A percentile compares a stretch with the other conserved stretches of the same genome.
Conservation (phyloP, 305 asterid genomes). For the Fraxinus ornus region DNA sequence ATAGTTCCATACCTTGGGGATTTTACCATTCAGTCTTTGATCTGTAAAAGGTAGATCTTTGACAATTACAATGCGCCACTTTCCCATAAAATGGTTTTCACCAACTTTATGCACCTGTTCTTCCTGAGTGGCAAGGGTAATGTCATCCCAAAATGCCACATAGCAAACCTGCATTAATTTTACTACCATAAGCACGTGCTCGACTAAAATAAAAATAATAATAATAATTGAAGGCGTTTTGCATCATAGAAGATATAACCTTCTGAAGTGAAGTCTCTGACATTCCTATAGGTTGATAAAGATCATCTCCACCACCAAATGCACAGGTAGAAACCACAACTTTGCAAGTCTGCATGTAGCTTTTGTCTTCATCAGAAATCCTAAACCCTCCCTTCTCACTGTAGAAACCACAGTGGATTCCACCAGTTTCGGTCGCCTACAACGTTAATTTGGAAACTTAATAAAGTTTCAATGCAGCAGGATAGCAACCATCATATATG, state of each 20-base stretch:
- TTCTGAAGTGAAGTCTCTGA: slow-evolving; percentile 70
- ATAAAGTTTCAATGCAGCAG: neutral
- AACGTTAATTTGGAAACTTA: slow-evolving; percentile 11
- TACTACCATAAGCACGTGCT: slow-evolving; percentile 15
- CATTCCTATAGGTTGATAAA: slow-evolving; percentile 98
- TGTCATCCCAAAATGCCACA: slow-evolving; percentile 97
- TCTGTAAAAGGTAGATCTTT: slow-evolving; percentile 81
- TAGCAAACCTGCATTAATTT: slow-evolving; percentile 69
- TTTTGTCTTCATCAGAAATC: slow-evolving; percentile 72
- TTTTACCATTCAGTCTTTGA: slow-evolving; percentile 93
- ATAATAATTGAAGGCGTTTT: slow-evolving; percentile 9
- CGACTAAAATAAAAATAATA: neutral
- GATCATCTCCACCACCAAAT: slow-evolving; percentile 99
- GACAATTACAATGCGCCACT: slow-evolving; percentile 81
- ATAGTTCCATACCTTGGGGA: slow-evolving; percentile 76
- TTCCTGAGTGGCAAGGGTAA: slow-evolving; percentile 83
- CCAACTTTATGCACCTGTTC: slow-evolving; percentile 64
- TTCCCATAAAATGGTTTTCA: slow-evolving; percentile 63
- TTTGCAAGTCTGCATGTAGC: slow-evolving; percentile 68
- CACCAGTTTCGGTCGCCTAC: slow-evolving; percentile 56
- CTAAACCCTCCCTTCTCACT: slow-evolving; percentile 81
- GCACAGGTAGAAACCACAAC: slow-evolving; percentile 96
- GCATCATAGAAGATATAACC: slow-evolving; percentile 41
- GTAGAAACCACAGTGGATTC: slow-evolving; percentile 85
- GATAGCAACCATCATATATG: neutral